Evolutionary conservation across 208 protist species (phyloP).

Genomic region (Wallacemonas sp.): DNA sequence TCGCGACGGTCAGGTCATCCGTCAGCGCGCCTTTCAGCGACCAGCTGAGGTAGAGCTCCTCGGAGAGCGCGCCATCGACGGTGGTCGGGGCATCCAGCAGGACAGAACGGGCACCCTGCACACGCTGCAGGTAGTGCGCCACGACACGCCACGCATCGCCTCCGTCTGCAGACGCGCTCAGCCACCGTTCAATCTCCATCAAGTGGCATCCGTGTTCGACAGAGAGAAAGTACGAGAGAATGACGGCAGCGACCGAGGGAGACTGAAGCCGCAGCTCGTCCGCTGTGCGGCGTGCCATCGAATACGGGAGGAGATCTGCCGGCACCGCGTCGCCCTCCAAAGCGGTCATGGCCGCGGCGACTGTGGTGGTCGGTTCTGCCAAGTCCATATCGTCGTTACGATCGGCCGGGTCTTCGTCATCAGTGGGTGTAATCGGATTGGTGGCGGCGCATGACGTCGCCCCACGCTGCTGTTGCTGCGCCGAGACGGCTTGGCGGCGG

Average conservation of each 20-base stretch:
- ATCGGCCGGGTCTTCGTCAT: too few species aligned
- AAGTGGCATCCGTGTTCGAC: constrained; percentile 25
- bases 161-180: constrained; percentile 23
- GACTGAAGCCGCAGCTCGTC: constrained; percentile 42
- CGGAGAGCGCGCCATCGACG: constrained; percentile 59
- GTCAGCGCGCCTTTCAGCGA: constrained; percentile 41
- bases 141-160: constrained; percentile 33
- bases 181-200: constrained; percentile 33
- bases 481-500: constrained; percentile 22
- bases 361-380: too few species aligned
- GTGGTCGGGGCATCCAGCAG: constrained; percentile 65
- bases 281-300: constrained; percentile 23
- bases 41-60: constrained; percentile 77
- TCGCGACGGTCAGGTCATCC: constrained; percentile 53
- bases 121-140: constrained; percentile 34
- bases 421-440: too few species aligned
- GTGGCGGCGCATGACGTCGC: too few species aligned
- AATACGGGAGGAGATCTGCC: constrained; percentile 29
- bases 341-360: too few species aligned
- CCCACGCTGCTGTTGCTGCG: constrained; percentile 1
- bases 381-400: too few species aligned
- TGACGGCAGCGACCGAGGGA: constrained; percentile 50
- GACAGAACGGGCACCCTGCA: constrained; percentile 38
- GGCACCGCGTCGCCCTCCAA: background rate
- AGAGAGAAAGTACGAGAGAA: constrained; percentile 56